Conservation (phyloP, 768 basidiomycete genomes). For the Tulasnella sp. region DNA sequence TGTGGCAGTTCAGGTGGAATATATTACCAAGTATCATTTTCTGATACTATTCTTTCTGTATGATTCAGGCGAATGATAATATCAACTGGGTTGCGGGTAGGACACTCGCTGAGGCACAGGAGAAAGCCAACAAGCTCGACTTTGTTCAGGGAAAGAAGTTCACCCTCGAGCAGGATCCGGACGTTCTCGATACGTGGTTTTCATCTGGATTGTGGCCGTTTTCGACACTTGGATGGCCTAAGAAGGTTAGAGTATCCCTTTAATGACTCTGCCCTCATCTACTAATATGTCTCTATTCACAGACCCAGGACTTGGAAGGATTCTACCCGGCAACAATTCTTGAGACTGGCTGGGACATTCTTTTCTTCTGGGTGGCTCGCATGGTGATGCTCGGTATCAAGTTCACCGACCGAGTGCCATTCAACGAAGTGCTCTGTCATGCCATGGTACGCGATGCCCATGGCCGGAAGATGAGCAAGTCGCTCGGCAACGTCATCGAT, state of each 20-base stretch:
- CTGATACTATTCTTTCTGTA: too few species aligned
- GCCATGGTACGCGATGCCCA: slow-evolving; percentile 99
- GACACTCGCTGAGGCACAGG: slow-evolving; percentile 61
- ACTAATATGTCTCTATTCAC: background rate
- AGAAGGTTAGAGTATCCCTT: slow-evolving; percentile 43
- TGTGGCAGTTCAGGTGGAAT: slow-evolving; percentile 20
- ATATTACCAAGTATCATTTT: background rate
- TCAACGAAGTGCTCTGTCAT: slow-evolving; percentile 92
- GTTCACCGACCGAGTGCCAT: slow-evolving; percentile 85
- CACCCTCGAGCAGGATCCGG: slow-evolving; percentile 82
- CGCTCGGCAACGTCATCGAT: slow-evolving; percentile 94
- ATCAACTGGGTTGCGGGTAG: slow-evolving; percentile 90
- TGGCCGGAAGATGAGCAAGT: slow-evolving; percentile 98
- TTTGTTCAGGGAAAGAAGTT: slow-evolving; percentile 54
- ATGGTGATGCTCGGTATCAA: slow-evolving; percentile 91
- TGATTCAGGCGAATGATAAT: slow-evolving; percentile 50
- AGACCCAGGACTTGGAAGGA: slow-evolving; percentile 66
- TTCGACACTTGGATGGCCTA: slow-evolving; percentile 95
- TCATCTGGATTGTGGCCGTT: slow-evolving; percentile 97
- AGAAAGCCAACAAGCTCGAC: slow-evolving; percentile 51
- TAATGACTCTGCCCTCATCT: too few species aligned
- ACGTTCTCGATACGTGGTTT: slow-evolving; percentile 99
- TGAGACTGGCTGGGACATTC: slow-evolving; percentile 98
- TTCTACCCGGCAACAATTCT: slow-evolving; percentile 89
- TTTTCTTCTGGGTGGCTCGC: slow-evolving; percentile 99